These are phyloP conservation scores for Verticillium albo-atrum DNA, from an alignment of 2,329 filamentous ascomycete species.

Conservation along the genomic window DNA sequence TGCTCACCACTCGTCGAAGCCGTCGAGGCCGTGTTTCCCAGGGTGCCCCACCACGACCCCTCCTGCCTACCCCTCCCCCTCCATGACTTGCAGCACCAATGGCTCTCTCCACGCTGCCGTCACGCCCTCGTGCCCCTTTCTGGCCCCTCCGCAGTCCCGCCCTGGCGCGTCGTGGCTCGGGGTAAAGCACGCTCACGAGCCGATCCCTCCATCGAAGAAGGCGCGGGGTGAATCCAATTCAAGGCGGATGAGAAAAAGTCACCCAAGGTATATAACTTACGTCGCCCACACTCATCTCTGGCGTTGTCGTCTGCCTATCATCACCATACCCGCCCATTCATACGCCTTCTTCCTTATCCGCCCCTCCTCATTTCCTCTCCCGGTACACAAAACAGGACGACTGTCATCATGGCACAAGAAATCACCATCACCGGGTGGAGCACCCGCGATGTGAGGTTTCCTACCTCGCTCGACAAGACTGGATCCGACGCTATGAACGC, in stretches of 20 bases:
- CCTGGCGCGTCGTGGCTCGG: constrained; percentile 2
- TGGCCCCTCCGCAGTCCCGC: not conserved
- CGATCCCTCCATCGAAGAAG: constrained; percentile 2
- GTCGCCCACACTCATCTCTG: not conserved
- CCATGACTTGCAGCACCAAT: constrained; percentile 1
- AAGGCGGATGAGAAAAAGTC: constrained; percentile 1
- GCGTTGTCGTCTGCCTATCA: not conserved
- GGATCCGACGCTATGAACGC: constrained; percentile 97
- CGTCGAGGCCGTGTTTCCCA: not conserved
- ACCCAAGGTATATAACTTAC: not conserved
- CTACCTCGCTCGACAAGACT: constrained; percentile 94
- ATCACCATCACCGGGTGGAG: constrained; percentile 69
- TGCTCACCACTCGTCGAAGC: not conserved
- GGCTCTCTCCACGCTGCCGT: not conserved
- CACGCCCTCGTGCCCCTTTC: not conserved
- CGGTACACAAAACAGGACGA: not conserved
- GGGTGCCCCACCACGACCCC: constrained; percentile 9
- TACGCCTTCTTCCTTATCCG: not conserved
- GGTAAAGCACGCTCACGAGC: not conserved
- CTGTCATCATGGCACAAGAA: constrained; percentile 33
- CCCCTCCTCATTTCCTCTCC: not conserved
- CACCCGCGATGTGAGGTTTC: constrained; percentile 72
- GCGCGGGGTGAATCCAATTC: constrained; percentile 5
- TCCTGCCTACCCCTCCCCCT: constrained; percentile 10
- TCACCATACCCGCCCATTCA: not conserved